phyloP scores from a whole-genome alignment of 306 rosid genomes.

The Luffa aegyptiaca region DNA sequence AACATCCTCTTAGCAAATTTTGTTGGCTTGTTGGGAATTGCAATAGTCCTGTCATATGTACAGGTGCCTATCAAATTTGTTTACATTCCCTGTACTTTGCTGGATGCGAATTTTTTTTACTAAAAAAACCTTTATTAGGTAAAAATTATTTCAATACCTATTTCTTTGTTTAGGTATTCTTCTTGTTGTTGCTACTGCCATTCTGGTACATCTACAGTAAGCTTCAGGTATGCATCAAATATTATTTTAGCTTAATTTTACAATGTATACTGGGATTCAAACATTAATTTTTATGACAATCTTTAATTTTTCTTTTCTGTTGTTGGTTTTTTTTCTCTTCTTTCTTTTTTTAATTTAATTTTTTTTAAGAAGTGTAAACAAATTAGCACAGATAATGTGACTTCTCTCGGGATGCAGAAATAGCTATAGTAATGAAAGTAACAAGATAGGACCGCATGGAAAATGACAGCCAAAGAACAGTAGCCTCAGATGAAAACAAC shows the following conservation, averaged over 20 bases:
- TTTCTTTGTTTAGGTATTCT: constrained; percentile 41
- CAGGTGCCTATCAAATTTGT: constrained; percentile 42
- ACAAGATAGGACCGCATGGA: not conserved
- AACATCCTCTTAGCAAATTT: constrained; percentile 94
- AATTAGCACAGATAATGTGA: not conserved
- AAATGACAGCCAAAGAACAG: not conserved
- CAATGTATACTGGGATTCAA: not conserved
- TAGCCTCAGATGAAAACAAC: not conserved
- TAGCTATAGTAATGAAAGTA: not conserved
- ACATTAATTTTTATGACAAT: not conserved
- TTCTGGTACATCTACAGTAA: constrained; percentile 89
- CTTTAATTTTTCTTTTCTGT: not conserved
- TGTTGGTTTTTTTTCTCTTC: too few relatives aligned
- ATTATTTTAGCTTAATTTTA: not conserved
- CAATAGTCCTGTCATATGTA: constrained; percentile 64
- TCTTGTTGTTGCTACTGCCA: constrained; percentile 75
- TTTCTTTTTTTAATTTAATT: not conserved
- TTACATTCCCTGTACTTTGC: not conserved
- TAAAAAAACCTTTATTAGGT: not conserved
- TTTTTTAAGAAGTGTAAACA: not conserved
- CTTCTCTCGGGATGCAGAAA: not conserved
- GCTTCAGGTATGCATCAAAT: constrained; percentile 59
- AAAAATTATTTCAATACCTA: constrained; percentile 18
- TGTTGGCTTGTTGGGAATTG: constrained; percentile 84
- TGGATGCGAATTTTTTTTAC: not conserved